Evolutionary conservation across 2,329 filamentous ascomycete species (phyloP), one percentile per base, ranked within the genome.

Genomic region (Hypomyces rosellus): DNA sequence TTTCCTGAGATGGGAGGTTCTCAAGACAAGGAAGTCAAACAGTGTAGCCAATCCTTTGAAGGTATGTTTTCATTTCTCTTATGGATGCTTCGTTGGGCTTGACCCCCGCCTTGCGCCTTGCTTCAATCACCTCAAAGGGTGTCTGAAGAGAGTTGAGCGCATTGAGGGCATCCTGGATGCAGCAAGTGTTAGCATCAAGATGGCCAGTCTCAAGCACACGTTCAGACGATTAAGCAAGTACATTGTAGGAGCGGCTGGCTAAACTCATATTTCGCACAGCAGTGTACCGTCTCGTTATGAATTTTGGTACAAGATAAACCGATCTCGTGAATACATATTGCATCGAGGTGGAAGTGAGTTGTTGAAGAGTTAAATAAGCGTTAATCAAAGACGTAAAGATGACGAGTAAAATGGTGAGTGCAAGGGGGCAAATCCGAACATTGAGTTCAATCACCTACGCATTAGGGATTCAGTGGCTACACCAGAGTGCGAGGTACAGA

Each of bases 141-240:
- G 88, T 89, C 68, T 99, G 93, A 46, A 97, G 82, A 41, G 88
- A 86, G 69, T 97, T 97, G 63, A 97, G 80, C 37, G 87, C 82
- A 58, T 83, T 75, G 55, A 97, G 84, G 44, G 92, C 93, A 66
- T 93, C 89, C 89, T 95, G 57, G 11, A 30, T 30, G 2, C 2
- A 18, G 14, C 15, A 13, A 37, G 2, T 4, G 12, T 46, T 37
- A 46, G 44, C n/a, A 18, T 9, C 5, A 16, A 14, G n/a, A n/a
- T n/a, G n/a, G n/a, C n/a, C n/a, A n/a, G n/a, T n/a, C n/a, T n/a
- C n/a, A n/a, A n/a, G n/a, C n/a, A n/a, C n/a, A n/a, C n/a, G n/a
- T n/a, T n/a, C n/a, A n/a, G n/a, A n/a, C n/a, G n/a, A 38, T 18
- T 8, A 18, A 33, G 13, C 18, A 34, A 30, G 30, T 57, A 68